Evolutionary conservation across 495 filamentous ascomycete species (phyloP).

Genomic region (Polyplosphaeria fusca): DNA sequence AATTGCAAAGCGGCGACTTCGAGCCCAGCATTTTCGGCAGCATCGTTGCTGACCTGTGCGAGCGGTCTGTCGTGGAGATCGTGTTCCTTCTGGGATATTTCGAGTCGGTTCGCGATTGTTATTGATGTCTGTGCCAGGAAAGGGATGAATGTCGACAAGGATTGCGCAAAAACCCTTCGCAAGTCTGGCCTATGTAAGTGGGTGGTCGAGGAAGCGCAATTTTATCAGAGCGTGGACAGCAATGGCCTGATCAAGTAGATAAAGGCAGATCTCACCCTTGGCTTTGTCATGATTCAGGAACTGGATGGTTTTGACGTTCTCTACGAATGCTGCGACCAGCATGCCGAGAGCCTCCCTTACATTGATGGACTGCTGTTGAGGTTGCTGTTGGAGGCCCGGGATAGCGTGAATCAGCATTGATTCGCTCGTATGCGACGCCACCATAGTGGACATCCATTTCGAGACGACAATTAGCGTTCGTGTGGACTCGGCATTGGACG

Average conservation of each 20-base stretch:
- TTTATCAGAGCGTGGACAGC: too few species aligned
- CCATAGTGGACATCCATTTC: conserved; percentile 43
- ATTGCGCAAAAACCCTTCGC: conserved; percentile 47
- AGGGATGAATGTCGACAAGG: conserved; percentile 53
- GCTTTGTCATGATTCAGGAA: conserved; percentile 45
- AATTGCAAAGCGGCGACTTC: conserved; percentile 34
- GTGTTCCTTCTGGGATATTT: conserved; percentile 48
- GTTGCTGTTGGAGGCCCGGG: conserved; percentile 35
- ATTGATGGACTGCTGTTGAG: conserved; percentile 49
- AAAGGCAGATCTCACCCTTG: conserved; percentile 51
- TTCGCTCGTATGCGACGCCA: conserved; percentile 31
- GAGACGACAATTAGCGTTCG: conserved; percentile 36
- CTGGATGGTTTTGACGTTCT: conserved; percentile 49
- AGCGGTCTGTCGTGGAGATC: conserved; percentile 48
- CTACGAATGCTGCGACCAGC: conserved; percentile 48
- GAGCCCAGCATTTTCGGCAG: conserved; percentile 26
- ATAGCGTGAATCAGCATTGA: conserved; percentile 41
- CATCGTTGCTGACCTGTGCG: conserved; percentile 46
- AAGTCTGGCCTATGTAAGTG: conserved; percentile 40
- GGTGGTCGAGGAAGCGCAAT: too few species aligned
- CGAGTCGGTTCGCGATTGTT: conserved; percentile 50
- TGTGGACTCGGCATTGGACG: conserved; percentile 33
- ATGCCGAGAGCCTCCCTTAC: conserved; percentile 55
- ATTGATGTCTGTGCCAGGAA: conserved; percentile 50
- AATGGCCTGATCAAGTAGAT: too few species aligned